Base-by-base conservation (phyloP, 306 rosid species). In the Vigna reflexopilosa region DNA sequence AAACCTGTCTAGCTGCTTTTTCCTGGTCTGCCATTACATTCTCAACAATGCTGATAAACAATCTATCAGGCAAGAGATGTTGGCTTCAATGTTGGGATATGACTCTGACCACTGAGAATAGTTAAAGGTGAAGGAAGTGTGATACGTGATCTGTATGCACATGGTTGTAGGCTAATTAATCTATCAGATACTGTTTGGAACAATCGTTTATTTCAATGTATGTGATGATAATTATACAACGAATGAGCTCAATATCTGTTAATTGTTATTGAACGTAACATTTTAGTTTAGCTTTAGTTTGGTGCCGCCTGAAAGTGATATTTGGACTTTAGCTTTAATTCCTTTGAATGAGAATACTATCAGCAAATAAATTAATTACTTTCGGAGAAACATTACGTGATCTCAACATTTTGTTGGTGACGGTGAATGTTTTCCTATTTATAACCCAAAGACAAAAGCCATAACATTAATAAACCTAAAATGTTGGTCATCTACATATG, bases 71-170 rank as follows among this genome's bases (percentile, higher is more conserved):
- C 36, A 44, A 36, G 61, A 55, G 56, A 20, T 55, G 58, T 38
- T 84, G 72, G 73, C 22, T 76, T 34, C 70, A 3, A 73, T 74
- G 34, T 38, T 26, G 70, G 49, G 49, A n/a, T 44, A 11, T 10
- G 62, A 28, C 13, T 9, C 42, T 30, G 45, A 42, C 7, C 50
- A 52, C 36, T 40, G 32, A 67, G 73, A 26, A 42, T 36, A 54
- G 68, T 32, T 51, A 51, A 70, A 45, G 69, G 9, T 64, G 4
- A 26, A 49, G 59, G 30, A 56, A 50, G 63, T 77, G 67, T 73
- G 67, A 67, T 56, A 11, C 7, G 26, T 58, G 4, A 32, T 57
- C 17, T 67, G 50, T 30, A 28, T 45, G 28, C 38, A 24, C 30
- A 5, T 59, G 73, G 58, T 40, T 59, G 56, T 7, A 73, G 30